Evolutionary conservation across 352 stramenopile genomes (phyloP).

Genomic region (Pythium rishiriense): DNA sequence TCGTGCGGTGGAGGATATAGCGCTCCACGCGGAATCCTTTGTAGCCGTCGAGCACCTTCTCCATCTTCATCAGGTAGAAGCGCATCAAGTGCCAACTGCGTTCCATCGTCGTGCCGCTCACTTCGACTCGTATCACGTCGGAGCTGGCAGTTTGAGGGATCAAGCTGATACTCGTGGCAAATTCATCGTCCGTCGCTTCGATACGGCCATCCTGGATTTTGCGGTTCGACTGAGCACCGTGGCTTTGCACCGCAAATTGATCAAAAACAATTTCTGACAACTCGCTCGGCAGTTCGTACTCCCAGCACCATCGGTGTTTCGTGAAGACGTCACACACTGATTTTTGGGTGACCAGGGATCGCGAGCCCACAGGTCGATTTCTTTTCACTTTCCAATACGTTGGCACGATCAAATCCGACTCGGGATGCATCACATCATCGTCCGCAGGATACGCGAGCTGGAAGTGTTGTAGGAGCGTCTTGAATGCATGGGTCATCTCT

Average conservation of each 20-base stretch:
- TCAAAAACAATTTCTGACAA: slow-evolving; percentile 33
- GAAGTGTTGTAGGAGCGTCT: no score
- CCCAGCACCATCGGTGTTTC: slow-evolving; percentile 26
- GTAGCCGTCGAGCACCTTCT: slow-evolving; percentile 24
- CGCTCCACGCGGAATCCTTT: not conserved
- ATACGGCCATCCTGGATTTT: slow-evolving; percentile 5
- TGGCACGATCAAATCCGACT: no score
- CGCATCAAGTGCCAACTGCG: slow-evolving; percentile 8
- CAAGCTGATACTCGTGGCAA: slow-evolving; percentile 14
- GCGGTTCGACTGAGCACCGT: slow-evolving; percentile 15
- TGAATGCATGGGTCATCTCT: no score
- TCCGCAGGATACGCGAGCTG: no score
- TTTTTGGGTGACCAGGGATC: not conserved
- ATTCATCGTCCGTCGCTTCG: slow-evolving; percentile 10
- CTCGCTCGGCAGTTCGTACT: slow-evolving; percentile 29
- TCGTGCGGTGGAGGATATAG: not conserved
- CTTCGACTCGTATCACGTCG: slow-evolving; percentile 18
- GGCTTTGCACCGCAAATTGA: slow-evolving; percentile 32
- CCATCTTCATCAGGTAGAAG: slow-evolving; percentile 22
- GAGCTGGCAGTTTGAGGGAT: not conserved
- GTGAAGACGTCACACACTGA: not conserved
- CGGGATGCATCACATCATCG: no score
- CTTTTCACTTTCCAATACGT: slow-evolving; percentile 9
- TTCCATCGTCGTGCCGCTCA: not conserved
- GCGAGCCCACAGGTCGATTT: not conserved